Conservation (phyloP, 495 filamentous ascomycete genomes). For the Penicillium turbatum region DNA sequence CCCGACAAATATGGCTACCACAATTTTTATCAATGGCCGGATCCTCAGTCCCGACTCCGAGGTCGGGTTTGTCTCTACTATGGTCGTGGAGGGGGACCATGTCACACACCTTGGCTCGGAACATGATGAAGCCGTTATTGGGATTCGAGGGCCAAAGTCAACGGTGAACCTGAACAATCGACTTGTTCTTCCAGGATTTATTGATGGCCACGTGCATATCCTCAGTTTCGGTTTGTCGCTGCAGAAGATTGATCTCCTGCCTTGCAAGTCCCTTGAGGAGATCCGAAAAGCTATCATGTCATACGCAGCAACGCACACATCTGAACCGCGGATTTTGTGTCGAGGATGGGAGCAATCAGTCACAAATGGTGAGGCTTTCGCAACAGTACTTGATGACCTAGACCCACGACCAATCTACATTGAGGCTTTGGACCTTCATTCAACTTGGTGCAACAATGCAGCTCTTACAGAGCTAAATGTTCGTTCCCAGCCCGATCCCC, state of each 20-base stretch:
- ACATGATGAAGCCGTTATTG: conserved; percentile 12
- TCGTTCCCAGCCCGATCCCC: conserved; percentile 43
- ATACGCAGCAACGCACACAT: conserved; percentile 44
- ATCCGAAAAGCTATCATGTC: conserved; percentile 47
- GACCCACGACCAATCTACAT: conserved; percentile 54
- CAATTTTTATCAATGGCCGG: conserved; percentile 31
- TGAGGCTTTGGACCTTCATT: conserved; percentile 60
- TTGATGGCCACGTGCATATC: conserved; percentile 62
- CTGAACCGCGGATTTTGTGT: conserved; percentile 48
- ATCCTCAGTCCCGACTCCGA: conserved; percentile 22
- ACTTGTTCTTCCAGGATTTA: conserved; percentile 55
- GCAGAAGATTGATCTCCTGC: conserved; percentile 49
- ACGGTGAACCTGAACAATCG: conserved; percentile 39
- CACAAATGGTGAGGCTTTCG: conserved; percentile 46
- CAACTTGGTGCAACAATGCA: conserved; percentile 56
- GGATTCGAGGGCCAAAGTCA: conserved; percentile 22
- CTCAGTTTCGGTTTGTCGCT: conserved; percentile 56
- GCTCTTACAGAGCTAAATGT: conserved; percentile 51
- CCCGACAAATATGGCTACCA: conserved; percentile 13
- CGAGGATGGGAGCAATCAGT: conserved; percentile 59
- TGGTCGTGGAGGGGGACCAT: conserved; percentile 31
- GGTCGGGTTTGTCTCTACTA: conserved; percentile 15
- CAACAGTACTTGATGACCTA: conserved; percentile 49
- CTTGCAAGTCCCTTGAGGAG: conserved; percentile 47
- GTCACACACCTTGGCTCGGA: conserved; percentile 39